Percentiles rank a stretch among this genome's conserved stretches.
phyloP scores from a whole-genome alignment of 2,329 filamentous ascomycete species.

The Sphaerulina populicola region DNA sequence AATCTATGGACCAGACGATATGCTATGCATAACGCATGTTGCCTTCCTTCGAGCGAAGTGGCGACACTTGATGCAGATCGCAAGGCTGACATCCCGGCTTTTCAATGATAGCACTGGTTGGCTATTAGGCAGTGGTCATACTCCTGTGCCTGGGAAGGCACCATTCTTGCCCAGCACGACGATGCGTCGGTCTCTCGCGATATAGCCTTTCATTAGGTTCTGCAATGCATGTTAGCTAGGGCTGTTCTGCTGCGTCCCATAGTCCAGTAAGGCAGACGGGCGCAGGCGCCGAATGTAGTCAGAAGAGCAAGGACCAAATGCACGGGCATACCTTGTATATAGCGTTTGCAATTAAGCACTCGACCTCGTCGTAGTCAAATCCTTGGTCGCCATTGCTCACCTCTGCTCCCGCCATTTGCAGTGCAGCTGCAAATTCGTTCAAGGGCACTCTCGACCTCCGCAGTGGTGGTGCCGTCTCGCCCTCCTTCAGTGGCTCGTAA shows the following conservation, averaged over 20 bases:
- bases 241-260: slow-evolving; percentile 7
- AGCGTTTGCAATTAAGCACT: slow-evolving; percentile 90
- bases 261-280: neutral
- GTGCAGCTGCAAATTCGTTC: slow-evolving; percentile 73
- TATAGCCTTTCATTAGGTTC: slow-evolving; percentile 97
- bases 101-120: neutral
- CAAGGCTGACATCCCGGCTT: neutral
- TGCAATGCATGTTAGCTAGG: slow-evolving; percentile 34
- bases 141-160: slow-evolving; percentile 84
- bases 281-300: slow-evolving; percentile 4
- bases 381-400: slow-evolving; percentile 49
- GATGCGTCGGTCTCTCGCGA: slow-evolving; percentile 78
- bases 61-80: neutral
- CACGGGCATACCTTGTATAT: slow-evolving; percentile 74
- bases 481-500: slow-evolving; percentile 67
- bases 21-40: neutral
- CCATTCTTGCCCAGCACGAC: slow-evolving; percentile 86
- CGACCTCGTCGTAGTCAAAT: slow-evolving; percentile 84
- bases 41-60: neutral
- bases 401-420: slow-evolving; percentile 57
- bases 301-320: slow-evolving; percentile 22
- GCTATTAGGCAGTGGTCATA: slow-evolving; percentile 34
- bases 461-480: slow-evolving; percentile 49
- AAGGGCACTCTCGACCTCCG: slow-evolving; percentile 69
- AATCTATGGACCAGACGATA: neutral